Conservation (phyloP, 768 basidiomycete species). For the Collybia sordida region DNA sequence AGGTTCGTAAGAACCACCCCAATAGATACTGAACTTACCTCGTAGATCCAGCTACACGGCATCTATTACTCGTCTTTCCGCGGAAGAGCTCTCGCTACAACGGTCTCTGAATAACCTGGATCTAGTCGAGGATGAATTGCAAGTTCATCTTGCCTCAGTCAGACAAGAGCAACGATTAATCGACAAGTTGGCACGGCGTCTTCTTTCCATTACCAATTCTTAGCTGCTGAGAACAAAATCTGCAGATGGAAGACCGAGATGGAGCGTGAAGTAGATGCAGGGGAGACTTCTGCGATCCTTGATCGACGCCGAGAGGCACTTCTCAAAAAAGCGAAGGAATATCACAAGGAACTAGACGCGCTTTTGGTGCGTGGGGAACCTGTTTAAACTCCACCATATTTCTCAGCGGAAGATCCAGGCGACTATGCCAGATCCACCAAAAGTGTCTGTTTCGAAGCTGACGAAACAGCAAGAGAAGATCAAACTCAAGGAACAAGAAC, state of each 20-base stretch:
- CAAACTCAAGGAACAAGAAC: constrained; percentile 29
- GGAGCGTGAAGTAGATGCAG: constrained; percentile 18
- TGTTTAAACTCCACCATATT: background rate
- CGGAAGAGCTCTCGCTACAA: constrained; percentile 26
- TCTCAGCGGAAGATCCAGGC: constrained; percentile 16
- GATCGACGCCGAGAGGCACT: constrained; percentile 40
- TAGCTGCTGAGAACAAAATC: background rate
- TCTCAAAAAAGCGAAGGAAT: constrained; percentile 47
- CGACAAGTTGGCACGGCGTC: constrained; percentile 29
- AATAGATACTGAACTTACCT: background rate
- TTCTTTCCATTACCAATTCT: background rate
- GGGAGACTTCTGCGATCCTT: constrained; percentile 27
- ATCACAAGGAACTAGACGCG: constrained; percentile 37
- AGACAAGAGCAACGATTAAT: constrained; percentile 36
- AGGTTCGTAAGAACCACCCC: constrained; percentile 20
- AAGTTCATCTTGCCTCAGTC: constrained; percentile 28
- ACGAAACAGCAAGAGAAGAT: constrained; percentile 37
- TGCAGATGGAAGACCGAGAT: constrained; percentile 36
- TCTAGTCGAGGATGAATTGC: constrained; percentile 36
- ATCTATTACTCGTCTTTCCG: constrained; percentile 32
- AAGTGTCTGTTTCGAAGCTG: constrained; percentile 37
- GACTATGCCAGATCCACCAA: constrained; percentile 26
- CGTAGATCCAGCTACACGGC: constrained; percentile 34
- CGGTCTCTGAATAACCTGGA: constrained; percentile 31
- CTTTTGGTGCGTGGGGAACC: constrained; percentile 24